Evolutionary conservation across 2,329 filamentous ascomycete genomes (phyloP).

Genomic region (Cercospora zeae-maydis): DNA sequence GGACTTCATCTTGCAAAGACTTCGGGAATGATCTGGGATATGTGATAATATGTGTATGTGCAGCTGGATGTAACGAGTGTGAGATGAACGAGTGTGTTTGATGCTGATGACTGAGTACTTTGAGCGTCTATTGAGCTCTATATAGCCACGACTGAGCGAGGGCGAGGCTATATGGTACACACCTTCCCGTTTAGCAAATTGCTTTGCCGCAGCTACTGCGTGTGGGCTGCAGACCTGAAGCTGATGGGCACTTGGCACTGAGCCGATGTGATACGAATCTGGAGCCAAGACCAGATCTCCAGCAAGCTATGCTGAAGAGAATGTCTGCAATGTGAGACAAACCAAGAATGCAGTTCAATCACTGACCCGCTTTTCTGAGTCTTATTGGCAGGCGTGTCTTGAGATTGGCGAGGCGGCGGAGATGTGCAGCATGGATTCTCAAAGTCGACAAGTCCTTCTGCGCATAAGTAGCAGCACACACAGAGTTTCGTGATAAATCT

Average conservation of each 20-base stretch:
- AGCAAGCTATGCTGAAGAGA: neutral
- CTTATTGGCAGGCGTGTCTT: neutral
- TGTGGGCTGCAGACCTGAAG: neutral
- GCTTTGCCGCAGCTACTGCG: neutral
- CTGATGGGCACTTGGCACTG: neutral
- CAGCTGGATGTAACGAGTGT: neutral
- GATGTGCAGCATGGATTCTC: neutral
- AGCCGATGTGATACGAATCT: neutral
- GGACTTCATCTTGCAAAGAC: slow-evolving; percentile 6
- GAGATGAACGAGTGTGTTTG: slow-evolving; percentile 4
- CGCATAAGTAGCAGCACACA: neutral
- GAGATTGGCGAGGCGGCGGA: neutral
- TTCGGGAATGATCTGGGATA: neutral
- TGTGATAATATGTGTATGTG: neutral
- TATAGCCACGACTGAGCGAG: neutral
- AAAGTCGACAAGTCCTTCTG: neutral
- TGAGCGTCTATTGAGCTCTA: neutral
- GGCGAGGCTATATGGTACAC: neutral
- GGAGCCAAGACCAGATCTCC: neutral
- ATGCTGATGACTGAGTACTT: neutral
- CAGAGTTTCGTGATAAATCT: neutral
- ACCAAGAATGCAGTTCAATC: neutral
- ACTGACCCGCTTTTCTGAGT: neutral
- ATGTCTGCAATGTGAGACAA: neutral
- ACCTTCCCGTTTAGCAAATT: neutral